Evolutionary conservation across 2,329 filamentous ascomycete genomes (phyloP), one percentile per base, ranked within the genome.

Genomic region (Nigrospora oryzae): DNA sequence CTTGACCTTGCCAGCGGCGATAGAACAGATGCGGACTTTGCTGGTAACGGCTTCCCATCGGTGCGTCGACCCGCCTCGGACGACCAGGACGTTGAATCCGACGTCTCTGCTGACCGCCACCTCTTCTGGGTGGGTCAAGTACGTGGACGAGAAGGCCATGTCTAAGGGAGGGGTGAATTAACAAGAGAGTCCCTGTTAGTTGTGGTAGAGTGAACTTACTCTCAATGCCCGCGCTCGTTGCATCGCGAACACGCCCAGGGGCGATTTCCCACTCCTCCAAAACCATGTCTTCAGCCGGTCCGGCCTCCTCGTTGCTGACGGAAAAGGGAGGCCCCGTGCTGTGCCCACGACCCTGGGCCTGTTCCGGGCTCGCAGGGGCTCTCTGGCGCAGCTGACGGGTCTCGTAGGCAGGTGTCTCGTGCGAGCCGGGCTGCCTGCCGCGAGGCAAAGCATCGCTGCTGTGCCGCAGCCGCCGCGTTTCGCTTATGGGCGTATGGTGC

Each of bases 191-290:
- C n/a, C 5, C 35, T 36, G 5, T 36, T 4, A 1, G 11, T 10
- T 38, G 16, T 32, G 33, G 17, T 17, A 11, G n/a, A 5, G 13
- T 41, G 7, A 32, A 60, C 68, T 50, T 56, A 71, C 69, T 69
- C 28, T 64, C 59, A 2, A 54, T 52, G 1, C 34, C 36, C 8
- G 39, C 38, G 11, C 55, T 50, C 1, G 47, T 45, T 4, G 56
- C 48, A 32, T 63, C 58, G 10, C 51, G 53, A 30, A 69, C 54
- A 17, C 65, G 62, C 14, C 70, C 70, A 1, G 70, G 69, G 0
- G 69, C 68, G 38, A 70, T 49, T 51, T 73, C 70, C 68, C 68
- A 71, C 3, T 60, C 58, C 49, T 71, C 68, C 58, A 36, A 36
- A 14, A 11, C 19, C n/a, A 52, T 51, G 23, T 28, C 23, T 28